Evolutionary conservation across 352 stramenopile genomes (phyloP).

Genomic region (Globisporangium parvum): DNA sequence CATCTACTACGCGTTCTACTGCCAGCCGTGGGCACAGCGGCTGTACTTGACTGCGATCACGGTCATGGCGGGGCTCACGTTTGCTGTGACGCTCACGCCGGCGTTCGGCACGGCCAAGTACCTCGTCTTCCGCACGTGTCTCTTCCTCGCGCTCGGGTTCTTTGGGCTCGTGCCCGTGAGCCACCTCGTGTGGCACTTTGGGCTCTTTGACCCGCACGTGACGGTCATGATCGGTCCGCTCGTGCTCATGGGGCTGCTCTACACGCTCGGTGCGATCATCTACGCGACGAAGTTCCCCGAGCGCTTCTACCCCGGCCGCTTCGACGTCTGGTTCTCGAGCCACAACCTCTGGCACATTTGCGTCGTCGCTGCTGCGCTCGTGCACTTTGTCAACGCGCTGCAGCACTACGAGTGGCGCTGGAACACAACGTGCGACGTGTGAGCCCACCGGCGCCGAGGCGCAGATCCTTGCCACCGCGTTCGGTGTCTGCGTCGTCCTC

Average conservation of each 20-base stretch:
- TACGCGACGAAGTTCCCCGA: constrained; percentile 85
- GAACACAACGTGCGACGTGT: constrained; percentile 75
- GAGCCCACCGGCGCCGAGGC: background rate
- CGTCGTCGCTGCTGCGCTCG: constrained; percentile 77
- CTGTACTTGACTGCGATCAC: constrained; percentile 66
- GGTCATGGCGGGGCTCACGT: constrained; percentile 59
- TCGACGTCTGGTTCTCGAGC: constrained; percentile 83
- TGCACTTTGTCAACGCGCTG: constrained; percentile 78
- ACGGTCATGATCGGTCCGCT: constrained; percentile 79
- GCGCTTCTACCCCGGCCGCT: constrained; percentile 76
- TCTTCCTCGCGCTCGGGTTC: constrained; percentile 80
- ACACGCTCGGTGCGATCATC: constrained; percentile 76
- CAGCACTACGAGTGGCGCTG: constrained; percentile 86
- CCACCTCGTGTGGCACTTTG: constrained; percentile 73
- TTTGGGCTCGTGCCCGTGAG: constrained; percentile 73
- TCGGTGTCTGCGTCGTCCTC: too few relatives aligned
- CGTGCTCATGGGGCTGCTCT: constrained; percentile 69
- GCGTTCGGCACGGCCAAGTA: constrained; percentile 69
- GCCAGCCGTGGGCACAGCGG: constrained; percentile 54
- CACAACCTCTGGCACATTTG: constrained; percentile 88
- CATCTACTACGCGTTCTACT: constrained; percentile 90
- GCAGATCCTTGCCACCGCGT: background rate
- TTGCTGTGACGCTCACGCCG: constrained; percentile 63
- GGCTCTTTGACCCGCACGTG: constrained; percentile 75
- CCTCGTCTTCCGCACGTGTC: constrained; percentile 58